phyloP scores from a whole-genome alignment of 805 yeast species.

The Starmerella geochares region DNA sequence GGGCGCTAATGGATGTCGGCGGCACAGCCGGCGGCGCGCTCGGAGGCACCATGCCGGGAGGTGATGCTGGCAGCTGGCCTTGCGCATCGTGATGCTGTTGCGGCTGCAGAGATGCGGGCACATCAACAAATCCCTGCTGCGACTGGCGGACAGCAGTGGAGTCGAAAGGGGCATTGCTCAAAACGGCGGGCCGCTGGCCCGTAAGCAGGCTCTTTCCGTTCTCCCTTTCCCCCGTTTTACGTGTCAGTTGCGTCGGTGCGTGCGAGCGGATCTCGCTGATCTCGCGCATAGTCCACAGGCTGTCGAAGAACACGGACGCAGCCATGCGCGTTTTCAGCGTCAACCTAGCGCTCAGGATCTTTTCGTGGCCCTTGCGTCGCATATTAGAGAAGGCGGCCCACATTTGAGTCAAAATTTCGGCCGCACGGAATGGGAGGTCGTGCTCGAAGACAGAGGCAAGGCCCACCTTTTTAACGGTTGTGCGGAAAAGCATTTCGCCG shows the following conservation, averaged over 20 bases:
- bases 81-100: not conserved
- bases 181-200: not conserved
- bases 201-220: not conserved
- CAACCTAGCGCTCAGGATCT: constrained; percentile 24
- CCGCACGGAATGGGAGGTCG: constrained; percentile 84
- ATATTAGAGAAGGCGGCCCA: constrained; percentile 77
- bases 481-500: constrained; percentile 49
- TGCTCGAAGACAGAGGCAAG: constrained; percentile 80
- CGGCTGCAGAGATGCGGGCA: not conserved
- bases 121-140: not conserved
- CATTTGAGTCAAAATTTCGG: constrained; percentile 87
- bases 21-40: not conserved
- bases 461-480: constrained; percentile 40
- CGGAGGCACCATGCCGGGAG: not conserved
- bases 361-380: constrained; percentile 35
- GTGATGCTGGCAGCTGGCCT: not conserved
- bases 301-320: constrained; percentile 86
- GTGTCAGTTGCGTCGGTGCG: constrained; percentile 31
- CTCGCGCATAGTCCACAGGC: constrained; percentile 71
- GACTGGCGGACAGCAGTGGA: no score
- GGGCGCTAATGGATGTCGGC: constrained; percentile 7
- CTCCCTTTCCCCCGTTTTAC: not conserved
- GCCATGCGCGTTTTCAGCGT: constrained; percentile 75
- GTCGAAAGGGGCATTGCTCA: no score
- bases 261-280: constrained; percentile 63